Evolutionary conservation across 192 early-diverging fungal genomes (phyloP).

Genomic region (Coemansia sp.): DNA sequence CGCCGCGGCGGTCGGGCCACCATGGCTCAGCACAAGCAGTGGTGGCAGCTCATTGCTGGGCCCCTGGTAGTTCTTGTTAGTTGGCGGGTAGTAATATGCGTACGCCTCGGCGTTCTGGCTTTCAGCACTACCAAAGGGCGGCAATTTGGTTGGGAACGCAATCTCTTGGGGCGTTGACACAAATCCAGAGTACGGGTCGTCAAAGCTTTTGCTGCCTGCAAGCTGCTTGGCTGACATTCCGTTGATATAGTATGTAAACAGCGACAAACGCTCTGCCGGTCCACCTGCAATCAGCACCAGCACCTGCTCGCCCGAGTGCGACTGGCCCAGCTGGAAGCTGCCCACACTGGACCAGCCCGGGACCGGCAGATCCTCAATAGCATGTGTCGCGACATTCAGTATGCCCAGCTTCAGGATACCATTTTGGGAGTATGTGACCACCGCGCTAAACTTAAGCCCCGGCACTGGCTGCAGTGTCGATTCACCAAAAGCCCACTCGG

Average conservation of each 20-base stretch:
- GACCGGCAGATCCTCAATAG: conserved; percentile 30
- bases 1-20: conserved; percentile 62
- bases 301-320: conserved; percentile 30
- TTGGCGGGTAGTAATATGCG: conserved; percentile 63
- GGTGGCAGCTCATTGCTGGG: conserved; percentile 61
- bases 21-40: conserved; percentile 68
- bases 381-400: conserved; percentile 21
- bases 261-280: conserved; percentile 17
- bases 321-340: conserved; percentile 24
- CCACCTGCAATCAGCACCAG: conserved; percentile 39
- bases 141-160: conserved; percentile 58
- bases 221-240: conserved; percentile 10
- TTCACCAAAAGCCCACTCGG: conserved; percentile 55
- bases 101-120: conserved; percentile 33
- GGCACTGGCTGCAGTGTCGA: conserved; percentile 41
- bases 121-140: conserved; percentile 11
- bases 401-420: conserved; percentile 24
- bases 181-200: conserved; percentile 24
- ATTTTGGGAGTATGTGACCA: conserved; percentile 13
- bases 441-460: conserved; percentile 17
- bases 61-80: conserved; percentile 56
- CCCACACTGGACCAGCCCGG: conserved; percentile 37
- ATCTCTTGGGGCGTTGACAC: conserved; percentile 66
- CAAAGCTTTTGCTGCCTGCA: not conserved
- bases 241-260: conserved; percentile 42